Evolutionary conservation across 352 stramenopile genomes (phyloP), one percentile per base, ranked within the genome.

Genomic region (Pythium periplocum): DNA sequence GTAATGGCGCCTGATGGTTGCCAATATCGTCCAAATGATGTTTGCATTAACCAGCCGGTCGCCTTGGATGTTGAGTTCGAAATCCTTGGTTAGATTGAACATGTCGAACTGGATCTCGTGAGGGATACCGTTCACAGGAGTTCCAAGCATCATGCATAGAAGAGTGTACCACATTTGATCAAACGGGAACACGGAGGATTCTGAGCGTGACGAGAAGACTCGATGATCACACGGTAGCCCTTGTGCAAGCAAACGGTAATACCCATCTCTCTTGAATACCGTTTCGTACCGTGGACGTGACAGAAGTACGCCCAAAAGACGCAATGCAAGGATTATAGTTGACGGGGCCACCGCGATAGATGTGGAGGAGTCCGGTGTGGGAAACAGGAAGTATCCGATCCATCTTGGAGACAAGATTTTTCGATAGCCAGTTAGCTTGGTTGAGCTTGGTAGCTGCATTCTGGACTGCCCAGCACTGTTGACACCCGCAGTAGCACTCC

Each of bases 161-260:
- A 90, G 62, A 37, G 68, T 59, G 48, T 87, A 87, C 75, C 76
- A 90, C 65, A 87, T 73, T 10, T 87, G 69, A 17, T 87, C 56
- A 39, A 90, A 87, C 2, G 75, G 78, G 35, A 90, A 87, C 10
- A 41, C 34, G 33, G 10, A 36, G 40, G 6, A 11, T 1, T 52
- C n/a, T 30, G 43, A 12, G 55, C 59, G 17, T 37, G 53, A 35
- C 30, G 36, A n/a, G 42, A 78, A 78, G 7, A 59, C 17, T 2
- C 55, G 42, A 40, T 73, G 64, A 9, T 68, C 67, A 31, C 71
- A 87, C 0, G 80, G 80, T 4, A 90, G 67, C 8, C 77, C 72
- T 45, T 87, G 75, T 2, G 73, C 69, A 4, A 90, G 56, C 12
- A 90, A 51, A 4, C 67, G 73, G 57, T 90, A 90, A 53, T 78